Conservation (phyloP, 805 yeast species). For the Lipomyces chichibuensis region DNA sequence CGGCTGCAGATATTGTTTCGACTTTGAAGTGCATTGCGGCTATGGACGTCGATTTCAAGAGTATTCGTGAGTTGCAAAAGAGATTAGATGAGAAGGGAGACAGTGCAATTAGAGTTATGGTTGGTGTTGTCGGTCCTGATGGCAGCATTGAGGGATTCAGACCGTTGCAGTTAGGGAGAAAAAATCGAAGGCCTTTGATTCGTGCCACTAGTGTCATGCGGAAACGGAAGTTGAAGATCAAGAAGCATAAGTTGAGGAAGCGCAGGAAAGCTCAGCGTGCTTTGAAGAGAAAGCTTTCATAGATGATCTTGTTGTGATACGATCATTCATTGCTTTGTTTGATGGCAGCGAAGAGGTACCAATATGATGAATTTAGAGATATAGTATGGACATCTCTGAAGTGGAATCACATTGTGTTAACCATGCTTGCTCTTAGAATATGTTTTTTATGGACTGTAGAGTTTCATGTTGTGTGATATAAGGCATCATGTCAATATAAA, state of each 20-base stretch:
- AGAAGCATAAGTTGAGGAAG: conserved; percentile 95
- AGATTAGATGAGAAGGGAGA: conserved; percentile 21
- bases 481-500: background rate
- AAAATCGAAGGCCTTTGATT: conserved; percentile 16
- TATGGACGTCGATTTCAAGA: conserved; percentile 21
- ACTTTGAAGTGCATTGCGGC: conserved; percentile 21
- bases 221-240: conserved; percentile 88
- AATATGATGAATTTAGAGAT: background rate
- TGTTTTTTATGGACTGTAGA: background rate
- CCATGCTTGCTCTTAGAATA: background rate
- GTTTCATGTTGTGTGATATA: background rate
- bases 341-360: background rate
- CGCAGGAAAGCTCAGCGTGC: conserved; percentile 89
- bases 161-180: background rate
- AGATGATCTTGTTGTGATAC: background rate
- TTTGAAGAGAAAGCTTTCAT: conserved; percentile 43
- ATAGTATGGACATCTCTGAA: background rate
- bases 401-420: background rate
- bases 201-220: conserved; percentile 47
- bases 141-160: background rate
- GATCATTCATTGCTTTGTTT: background rate
- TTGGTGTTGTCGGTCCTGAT: background rate
- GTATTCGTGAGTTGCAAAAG: conserved; percentile 20
- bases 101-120: conserved; percentile 9
- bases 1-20: conserved; percentile 15